These are phyloP conservation scores for Pseudogymnoascus sp. DNA, from an alignment of 2,329 filamentous ascomycete species.

Conservation along the genomic window DNA sequence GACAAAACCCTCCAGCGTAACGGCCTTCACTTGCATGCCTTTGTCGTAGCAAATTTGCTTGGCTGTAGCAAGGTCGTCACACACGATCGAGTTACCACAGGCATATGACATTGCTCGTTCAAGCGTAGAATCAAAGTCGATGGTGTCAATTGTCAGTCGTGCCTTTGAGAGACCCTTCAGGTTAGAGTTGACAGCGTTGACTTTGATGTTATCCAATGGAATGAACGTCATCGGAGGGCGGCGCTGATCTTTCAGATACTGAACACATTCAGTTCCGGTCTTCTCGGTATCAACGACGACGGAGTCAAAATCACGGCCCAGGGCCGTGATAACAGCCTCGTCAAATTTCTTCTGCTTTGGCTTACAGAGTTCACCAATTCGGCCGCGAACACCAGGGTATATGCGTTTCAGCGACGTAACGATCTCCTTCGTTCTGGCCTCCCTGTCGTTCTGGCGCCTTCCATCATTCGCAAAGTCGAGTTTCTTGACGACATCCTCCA, in stretches of 20 bases:
- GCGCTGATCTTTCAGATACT: constrained; percentile 85
- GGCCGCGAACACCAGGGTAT: constrained; percentile 83
- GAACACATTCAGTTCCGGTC: constrained; percentile 86
- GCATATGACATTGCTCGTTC: constrained; percentile 92
- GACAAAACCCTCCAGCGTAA: constrained; percentile 86
- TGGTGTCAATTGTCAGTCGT: constrained; percentile 87
- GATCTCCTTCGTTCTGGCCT: constrained; percentile 70
- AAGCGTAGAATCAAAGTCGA: constrained; percentile 81
- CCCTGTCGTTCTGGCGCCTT: constrained; percentile 74
- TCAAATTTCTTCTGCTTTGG: constrained; percentile 97
- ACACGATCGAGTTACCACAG: constrained; percentile 90
- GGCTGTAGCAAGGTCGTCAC: constrained; percentile 76
- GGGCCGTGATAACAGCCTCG: constrained; percentile 82
- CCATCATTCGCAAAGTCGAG: constrained; percentile 80
- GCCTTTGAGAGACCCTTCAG: constrained; percentile 82
- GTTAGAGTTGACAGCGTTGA: constrained; percentile 80
- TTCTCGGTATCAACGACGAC: constrained; percentile 94
- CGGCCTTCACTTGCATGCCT: constrained; percentile 80
- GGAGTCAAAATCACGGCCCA: constrained; percentile 88
- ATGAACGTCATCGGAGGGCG: constrained; percentile 87
- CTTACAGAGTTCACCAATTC: constrained; percentile 83
- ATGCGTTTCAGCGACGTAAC: constrained; percentile 81
- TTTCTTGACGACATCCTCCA: constrained; percentile 70
- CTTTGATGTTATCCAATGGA: constrained; percentile 93
- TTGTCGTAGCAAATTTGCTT: constrained; percentile 83